A percentile compares a stretch with the other conserved stretches of the same genome.
These are phyloP conservation scores for Bruguiera hainesii DNA, from an alignment of 441 rosid genomes.

Conservation along the genomic window DNA sequence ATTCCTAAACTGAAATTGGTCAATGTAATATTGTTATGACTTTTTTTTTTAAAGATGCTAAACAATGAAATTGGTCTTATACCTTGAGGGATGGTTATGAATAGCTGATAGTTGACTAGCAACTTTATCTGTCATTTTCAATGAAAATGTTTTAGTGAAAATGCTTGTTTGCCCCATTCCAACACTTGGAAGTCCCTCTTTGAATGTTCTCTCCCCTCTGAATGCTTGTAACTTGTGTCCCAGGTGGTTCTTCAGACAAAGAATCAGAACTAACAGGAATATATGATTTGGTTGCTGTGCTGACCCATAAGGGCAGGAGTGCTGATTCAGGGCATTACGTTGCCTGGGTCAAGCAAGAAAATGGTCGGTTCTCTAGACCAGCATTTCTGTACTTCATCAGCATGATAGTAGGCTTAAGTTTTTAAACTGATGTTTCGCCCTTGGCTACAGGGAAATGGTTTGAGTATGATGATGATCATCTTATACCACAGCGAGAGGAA, in stretches of 20 bases:
- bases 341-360: conserved; percentile 97
- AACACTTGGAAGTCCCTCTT: too few relatives aligned
- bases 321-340: conserved; percentile 93
- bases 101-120: too few relatives aligned
- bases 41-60: too few relatives aligned
- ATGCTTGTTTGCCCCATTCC: too few relatives aligned
- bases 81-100: too few relatives aligned
- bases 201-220: background rate
- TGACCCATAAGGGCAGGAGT: conserved; percentile 96
- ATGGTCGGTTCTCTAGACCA: conserved; percentile 44
- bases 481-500: conserved; percentile 81
- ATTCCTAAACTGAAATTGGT: too few relatives aligned
- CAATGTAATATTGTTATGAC: too few relatives aligned
- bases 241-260: conserved; percentile 42
- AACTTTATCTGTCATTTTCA: too few relatives aligned
- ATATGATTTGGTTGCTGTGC: conserved; percentile 76
- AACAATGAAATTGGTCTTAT: too few relatives aligned
- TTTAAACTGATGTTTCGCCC: conserved; percentile 11
- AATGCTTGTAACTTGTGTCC: conserved; percentile 4
- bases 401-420: background rate
- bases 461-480: conserved; percentile 80
- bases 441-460: conserved; percentile 77
- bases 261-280: conserved; percentile 60
- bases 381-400: background rate
- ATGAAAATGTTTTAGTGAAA: too few relatives aligned